Base-by-base conservation (phyloP, 768 basidiomycete species). In the Rossbeevera mucosa region DNA sequence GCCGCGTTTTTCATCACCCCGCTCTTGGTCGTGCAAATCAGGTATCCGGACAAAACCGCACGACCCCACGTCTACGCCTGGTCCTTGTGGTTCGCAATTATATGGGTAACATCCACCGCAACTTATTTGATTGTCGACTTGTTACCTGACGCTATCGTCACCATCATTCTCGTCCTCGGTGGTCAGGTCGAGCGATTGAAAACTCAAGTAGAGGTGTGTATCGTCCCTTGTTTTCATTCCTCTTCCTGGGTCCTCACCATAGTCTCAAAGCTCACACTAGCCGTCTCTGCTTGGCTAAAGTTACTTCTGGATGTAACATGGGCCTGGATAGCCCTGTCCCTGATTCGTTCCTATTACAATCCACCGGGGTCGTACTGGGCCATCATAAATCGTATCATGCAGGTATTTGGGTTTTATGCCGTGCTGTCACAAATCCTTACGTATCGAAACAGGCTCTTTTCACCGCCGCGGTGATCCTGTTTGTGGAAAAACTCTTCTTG, bases 311-410 rank as follows among this genome's bases (percentile, higher is more conserved):
- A 85, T 54, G 72, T 84, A 3, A 66, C 80, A 3, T 88, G 85
- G 83, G 77, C 80, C 44, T 91, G 89, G 89, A 81, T 90, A 56
- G 74, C 80, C 20, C 71, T 90, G 42, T 86, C 85, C 16, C 76
- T 81, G 47, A 79, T 86, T 54, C 79, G 79, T 38, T 66, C 75
- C 1, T 68, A 80, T 21, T 77, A 82, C 59, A 62, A 80, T 4
- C 88, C 87, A 12, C 76, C 82, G 0, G 83, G 81, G 11, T 62
- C 68, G 2, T 88, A 88, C 57, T 90, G 88, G 89, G 64, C 70
- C 4, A 76, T 79, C 51, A 67, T 88, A 50, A 88, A 89, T 60
- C 80, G 82, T 18, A 74, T 86, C 25, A 81, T 88, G 80, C 82
- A 86, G 77, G 85, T 80, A 62, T 54, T 41, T 43, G 24, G 24